Conservation (phyloP, 768 basidiomycete species). For the Aureoboletus auriporus region DNA sequence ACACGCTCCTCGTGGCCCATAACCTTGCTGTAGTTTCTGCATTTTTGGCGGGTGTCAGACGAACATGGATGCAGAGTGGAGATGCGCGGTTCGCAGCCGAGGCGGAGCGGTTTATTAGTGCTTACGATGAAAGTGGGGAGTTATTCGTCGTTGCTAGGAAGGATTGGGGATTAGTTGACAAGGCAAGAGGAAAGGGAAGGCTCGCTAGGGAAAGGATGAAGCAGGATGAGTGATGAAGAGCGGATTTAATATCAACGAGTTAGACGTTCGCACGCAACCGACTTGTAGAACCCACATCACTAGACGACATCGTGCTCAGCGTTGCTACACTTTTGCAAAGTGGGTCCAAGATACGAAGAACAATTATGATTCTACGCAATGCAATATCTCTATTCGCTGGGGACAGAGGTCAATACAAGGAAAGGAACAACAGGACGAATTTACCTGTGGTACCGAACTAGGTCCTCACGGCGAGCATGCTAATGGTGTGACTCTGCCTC, state of each 20-base stretch:
- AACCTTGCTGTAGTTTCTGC: constrained; percentile 64
- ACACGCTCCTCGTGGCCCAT: constrained; percentile 69
- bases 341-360: not conserved
- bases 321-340: not conserved
- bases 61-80: constrained; percentile 17
- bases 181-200: constrained; percentile 72
- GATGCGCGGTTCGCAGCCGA: constrained; percentile 37
- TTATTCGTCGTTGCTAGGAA: constrained; percentile 50
- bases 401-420: not conserved
- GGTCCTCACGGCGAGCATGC: not conserved
- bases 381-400: constrained; percentile 12
- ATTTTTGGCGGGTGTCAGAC: constrained; percentile 61
- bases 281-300: not conserved
- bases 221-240: not conserved
- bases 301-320: not conserved
- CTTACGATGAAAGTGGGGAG: constrained; percentile 46
- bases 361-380: constrained; percentile 14
- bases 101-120: constrained; percentile 43
- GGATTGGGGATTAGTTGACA: constrained; percentile 64
- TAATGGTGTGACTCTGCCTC: constrained; percentile 47
- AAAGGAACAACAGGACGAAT: not conserved
- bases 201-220: constrained; percentile 59
- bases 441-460: constrained; percentile 9
- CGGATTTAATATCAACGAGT: not conserved
- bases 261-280: not conserved